Percentiles rank a stretch among this genome's conserved stretches.
Conservation (phyloP, 768 basidiomycete genomes). For the Xerocomellus dryophilus region DNA sequence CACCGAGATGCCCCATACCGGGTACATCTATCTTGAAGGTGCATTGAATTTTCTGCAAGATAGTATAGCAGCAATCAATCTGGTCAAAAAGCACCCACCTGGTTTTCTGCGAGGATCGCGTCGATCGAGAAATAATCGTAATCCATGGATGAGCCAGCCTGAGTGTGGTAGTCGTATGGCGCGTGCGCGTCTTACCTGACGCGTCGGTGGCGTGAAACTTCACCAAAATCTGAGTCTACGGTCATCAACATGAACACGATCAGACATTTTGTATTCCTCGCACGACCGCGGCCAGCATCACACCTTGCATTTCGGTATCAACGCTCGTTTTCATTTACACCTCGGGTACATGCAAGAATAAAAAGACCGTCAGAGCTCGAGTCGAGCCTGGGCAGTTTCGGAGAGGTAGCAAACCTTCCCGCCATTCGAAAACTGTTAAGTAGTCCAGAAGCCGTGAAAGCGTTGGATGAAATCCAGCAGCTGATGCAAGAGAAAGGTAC, state of each 20-base stretch:
- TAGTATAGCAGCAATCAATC: neutral
- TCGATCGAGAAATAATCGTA: constrained; percentile 91
- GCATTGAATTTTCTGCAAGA: constrained; percentile 81
- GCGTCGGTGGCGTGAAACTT: constrained; percentile 22
- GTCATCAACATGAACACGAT: constrained; percentile 21
- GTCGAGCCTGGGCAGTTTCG: constrained; percentile 40
- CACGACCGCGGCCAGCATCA: constrained; percentile 14
- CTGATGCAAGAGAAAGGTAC: constrained; percentile 50
- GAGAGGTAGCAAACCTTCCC: constrained; percentile 38
- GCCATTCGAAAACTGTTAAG: constrained; percentile 47
- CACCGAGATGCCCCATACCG: constrained; percentile 86
- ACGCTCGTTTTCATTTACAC: constrained; percentile 33
- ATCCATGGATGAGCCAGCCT: constrained; percentile 62
- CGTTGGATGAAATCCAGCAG: constrained; percentile 43
- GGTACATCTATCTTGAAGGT: constrained; percentile 85
- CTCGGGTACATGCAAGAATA: constrained; percentile 28
- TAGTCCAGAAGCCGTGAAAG: constrained; percentile 48
- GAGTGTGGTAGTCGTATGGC: too few relatives aligned
- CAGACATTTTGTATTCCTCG: constrained; percentile 14
- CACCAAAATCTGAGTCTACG: neutral
- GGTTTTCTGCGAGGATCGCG: constrained; percentile 88
- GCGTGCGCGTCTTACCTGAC: constrained; percentile 2
- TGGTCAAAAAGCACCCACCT: constrained; percentile 43
- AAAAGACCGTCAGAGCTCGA: constrained; percentile 30
- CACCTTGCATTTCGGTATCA: constrained; percentile 9